Conservation (phyloP, 495 filamentous ascomycete species). For the Daldinia bambusicola region DNA sequence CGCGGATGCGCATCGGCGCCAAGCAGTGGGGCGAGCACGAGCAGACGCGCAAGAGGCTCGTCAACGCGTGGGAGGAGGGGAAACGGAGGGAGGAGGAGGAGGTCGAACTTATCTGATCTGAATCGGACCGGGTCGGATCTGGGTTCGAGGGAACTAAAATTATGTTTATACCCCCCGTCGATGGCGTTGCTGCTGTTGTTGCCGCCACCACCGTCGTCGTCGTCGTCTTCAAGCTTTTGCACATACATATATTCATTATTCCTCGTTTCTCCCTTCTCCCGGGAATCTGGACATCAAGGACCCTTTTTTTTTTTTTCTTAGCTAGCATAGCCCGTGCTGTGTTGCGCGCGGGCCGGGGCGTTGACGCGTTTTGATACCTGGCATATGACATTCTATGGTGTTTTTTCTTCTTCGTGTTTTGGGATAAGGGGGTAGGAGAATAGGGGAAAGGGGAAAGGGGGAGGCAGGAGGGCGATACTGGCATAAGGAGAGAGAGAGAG, state of each 20-base stretch:
- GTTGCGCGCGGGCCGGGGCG: neutral
- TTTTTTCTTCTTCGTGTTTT: neutral
- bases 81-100: slow-evolving; percentile 48
- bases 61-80: slow-evolving; percentile 52
- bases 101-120: neutral
- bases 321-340: slow-evolving; percentile 1
- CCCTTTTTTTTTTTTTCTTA: neutral
- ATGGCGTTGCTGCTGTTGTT: no score
- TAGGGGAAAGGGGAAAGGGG: neutral
- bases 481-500: no score
- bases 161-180: no score
- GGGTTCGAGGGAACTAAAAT: no score
- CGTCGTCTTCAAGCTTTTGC: neutral
- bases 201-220: neutral
- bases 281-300: neutral
- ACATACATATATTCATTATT: neutral
- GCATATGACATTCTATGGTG: neutral
- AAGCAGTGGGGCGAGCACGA: slow-evolving; percentile 55
- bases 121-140: no score
- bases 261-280: neutral
- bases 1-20: slow-evolving; percentile 55
- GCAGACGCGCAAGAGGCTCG: slow-evolving; percentile 51
- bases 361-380: slow-evolving; percentile 5
- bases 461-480: no score
- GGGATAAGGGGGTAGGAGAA: neutral